These are phyloP conservation scores for Psilocybe azurescens DNA, from an alignment of 768 basidiomycete species.

Conservation along the genomic window DNA sequence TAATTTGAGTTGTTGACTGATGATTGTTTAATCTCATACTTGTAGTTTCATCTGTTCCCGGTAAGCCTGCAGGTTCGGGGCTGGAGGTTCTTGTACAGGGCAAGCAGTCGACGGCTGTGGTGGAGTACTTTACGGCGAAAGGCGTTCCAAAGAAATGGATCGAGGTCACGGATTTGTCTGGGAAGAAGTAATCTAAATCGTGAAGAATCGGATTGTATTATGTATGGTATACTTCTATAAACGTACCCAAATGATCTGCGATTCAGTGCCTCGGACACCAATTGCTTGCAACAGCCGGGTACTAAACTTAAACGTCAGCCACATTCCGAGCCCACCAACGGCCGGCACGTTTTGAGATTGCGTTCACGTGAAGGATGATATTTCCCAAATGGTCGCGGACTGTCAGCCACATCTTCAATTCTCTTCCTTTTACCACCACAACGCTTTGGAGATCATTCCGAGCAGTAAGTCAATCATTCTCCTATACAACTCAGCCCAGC, in stretches of 20 bases:
- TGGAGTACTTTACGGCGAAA: conserved; percentile 66
- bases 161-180: conserved; percentile 50
- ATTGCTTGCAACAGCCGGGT: too few species aligned
- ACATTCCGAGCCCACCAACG: not conserved
- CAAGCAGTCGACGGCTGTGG: conserved; percentile 71
- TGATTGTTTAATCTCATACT: conserved; percentile 5
- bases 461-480: conserved; percentile 18
- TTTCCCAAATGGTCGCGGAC: conserved; percentile 17
- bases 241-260: too few species aligned
- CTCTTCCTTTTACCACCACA: conserved; percentile 26
- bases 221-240: too few species aligned
- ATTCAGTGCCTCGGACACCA: too few species aligned
- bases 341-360: not conserved
- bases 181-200: conserved; percentile 46
- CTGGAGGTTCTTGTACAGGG: conserved; percentile 87
- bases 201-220: too few species aligned
- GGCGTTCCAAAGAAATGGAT: conserved; percentile 90
- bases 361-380: not conserved
- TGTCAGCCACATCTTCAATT: conserved; percentile 34
- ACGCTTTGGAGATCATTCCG: conserved; percentile 19
- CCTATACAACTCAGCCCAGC: conserved; percentile 20
- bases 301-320: too few species aligned
- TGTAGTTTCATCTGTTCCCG: conserved; percentile 65
- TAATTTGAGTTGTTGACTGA: too few species aligned
- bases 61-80: conserved; percentile 54